Conservation (phyloP, 202 grass and related monocot species). For the Saccharum hybrid region DNA sequence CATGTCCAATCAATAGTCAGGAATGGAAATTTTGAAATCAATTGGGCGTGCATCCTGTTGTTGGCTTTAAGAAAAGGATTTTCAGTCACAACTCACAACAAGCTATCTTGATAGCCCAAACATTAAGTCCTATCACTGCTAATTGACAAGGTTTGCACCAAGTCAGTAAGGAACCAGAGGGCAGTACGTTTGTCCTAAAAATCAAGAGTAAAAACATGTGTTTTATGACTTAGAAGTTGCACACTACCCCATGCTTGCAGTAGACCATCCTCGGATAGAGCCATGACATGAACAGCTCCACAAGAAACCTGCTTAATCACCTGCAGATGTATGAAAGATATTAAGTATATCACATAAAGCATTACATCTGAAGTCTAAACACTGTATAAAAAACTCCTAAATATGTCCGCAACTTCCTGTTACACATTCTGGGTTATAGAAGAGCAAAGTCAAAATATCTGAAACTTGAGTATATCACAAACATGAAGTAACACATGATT, state of each 20-base stretch:
- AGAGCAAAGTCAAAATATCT: conserved; percentile 25
- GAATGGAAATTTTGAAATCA: conserved; percentile 29
- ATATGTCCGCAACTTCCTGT: background rate
- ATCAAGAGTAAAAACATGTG: conserved; percentile 29
- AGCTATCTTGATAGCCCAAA: conserved; percentile 39
- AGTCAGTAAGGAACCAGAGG: conserved; percentile 29
- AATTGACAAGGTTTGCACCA: conserved; percentile 38
- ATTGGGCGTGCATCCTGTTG: conserved; percentile 28
- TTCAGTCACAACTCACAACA: conserved; percentile 22
- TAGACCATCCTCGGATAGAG: conserved; percentile 82
- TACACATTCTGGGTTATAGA: conserved; percentile 5
- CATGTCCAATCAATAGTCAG: conserved; percentile 46
- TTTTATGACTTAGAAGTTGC: conserved; percentile 16
- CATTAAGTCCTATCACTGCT: conserved; percentile 16
- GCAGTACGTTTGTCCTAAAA: background rate
- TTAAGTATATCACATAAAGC: background rate
- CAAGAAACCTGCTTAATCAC: conserved; percentile 88
- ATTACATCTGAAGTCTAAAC: conserved; percentile 14
- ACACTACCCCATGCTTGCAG: conserved; percentile 97
- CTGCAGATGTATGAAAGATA: conserved; percentile 53
- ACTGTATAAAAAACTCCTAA: background rate
- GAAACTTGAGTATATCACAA: conserved; percentile 23
- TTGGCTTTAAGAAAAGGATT: conserved; percentile 29
- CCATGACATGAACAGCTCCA: conserved; percentile 80
- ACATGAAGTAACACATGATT: background rate